Percentiles rank a stretch among this genome's conserved stretches.
Evolutionary conservation across 331 rosid genomes (phyloP).

Genomic region (Ulmus americana): DNA sequence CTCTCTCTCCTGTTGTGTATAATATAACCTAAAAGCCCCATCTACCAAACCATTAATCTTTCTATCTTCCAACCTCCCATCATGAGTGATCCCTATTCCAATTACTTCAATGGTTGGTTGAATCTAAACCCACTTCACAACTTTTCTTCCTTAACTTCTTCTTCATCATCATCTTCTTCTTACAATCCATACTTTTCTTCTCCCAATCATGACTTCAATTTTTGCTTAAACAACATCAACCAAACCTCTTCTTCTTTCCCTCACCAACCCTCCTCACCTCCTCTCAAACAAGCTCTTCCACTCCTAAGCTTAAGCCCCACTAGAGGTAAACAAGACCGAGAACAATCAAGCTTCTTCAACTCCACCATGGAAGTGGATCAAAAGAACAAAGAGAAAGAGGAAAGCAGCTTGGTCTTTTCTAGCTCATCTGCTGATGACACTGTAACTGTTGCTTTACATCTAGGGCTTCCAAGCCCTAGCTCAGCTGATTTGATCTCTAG

Average conservation of each 20-base stretch:
- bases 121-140: constrained; percentile 42
- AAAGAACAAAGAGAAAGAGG: constrained; percentile 18
- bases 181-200: constrained; percentile 27
- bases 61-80: constrained; percentile 11
- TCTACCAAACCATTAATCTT: constrained; percentile 17
- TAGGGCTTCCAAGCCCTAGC: constrained; percentile 63
- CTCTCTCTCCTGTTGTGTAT: constrained; percentile 7
- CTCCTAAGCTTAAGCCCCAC: constrained; percentile 58
- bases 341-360: constrained; percentile 26
- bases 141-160: constrained; percentile 29
- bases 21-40: constrained; percentile 33
- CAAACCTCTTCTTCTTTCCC: constrained; percentile 16
- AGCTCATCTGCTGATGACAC: constrained; percentile 27
- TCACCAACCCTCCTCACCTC: constrained; percentile 44
- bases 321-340: constrained; percentile 19
- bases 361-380: constrained; percentile 35
- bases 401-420: constrained; percentile 11
- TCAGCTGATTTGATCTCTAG: constrained; percentile 56
- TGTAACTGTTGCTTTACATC: constrained; percentile 73
- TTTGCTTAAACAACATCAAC: constrained; percentile 8
- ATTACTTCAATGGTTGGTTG: constrained; percentile 47
- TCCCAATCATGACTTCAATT: constrained; percentile 20
- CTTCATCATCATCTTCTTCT: constrained; percentile 28
- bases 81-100: constrained; percentile 63
- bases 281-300: constrained; percentile 64